These are phyloP conservation scores for Candida saitoana DNA, from an alignment of 805 yeast genomes.

Conservation along the genomic window DNA sequence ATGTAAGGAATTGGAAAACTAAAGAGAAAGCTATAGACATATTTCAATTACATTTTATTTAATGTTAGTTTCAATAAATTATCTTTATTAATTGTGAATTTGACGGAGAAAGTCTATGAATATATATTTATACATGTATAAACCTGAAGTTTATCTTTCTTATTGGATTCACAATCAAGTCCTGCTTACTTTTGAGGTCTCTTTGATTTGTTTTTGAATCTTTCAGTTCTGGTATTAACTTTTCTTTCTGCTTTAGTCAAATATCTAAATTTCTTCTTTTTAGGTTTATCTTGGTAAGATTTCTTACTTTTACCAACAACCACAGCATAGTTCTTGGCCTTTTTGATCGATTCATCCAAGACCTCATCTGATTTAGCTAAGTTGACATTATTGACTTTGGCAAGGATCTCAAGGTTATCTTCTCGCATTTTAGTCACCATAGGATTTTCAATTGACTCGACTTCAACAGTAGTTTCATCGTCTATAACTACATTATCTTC, in stretches of 20 bases:
- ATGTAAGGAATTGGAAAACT: too few species aligned
- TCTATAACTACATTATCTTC: conserved; percentile 37
- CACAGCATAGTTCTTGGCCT: conserved; percentile 82
- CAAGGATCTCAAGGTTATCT: conserved; percentile 37
- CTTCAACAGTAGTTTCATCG: conserved; percentile 41
- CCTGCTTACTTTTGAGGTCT: conserved; percentile 1
- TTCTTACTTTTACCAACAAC: conserved; percentile 50
- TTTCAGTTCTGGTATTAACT: conserved; percentile 36
- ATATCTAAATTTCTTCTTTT: conserved; percentile 73
- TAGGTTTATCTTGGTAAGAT: conserved; percentile 21
- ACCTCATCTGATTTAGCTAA: conserved; percentile 64
- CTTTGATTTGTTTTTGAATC: conserved; percentile 13
- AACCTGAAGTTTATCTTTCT: too few species aligned
- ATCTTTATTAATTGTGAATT: too few species aligned
- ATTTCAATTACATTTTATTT: too few species aligned
- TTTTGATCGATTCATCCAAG: conserved; percentile 64
- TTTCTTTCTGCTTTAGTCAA: conserved; percentile 77
- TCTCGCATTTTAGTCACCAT: conserved; percentile 24
- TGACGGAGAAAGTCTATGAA: too few species aligned
- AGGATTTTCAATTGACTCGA: conserved; percentile 45
- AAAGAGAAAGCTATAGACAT: too few species aligned
- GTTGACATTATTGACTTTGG: conserved; percentile 69
- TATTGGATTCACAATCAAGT: too few species aligned
- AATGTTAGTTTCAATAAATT: too few species aligned
- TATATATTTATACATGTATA: too few species aligned